Conservation (phyloP, 2,329 filamentous ascomycete genomes). For the Atkinsonella hypoxylon region DNA sequence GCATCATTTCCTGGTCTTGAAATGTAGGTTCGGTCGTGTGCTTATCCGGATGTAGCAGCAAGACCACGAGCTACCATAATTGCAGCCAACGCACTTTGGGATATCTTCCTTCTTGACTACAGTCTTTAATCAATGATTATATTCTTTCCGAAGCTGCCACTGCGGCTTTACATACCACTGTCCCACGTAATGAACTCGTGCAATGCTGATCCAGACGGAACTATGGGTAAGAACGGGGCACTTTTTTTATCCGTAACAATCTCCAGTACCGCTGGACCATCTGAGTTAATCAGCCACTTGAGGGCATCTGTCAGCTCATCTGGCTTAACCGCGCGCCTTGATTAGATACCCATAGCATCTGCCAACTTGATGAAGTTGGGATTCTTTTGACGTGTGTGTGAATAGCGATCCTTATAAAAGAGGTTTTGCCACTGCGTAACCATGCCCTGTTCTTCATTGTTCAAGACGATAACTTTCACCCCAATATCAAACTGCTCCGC, state of each 20-base stretch:
- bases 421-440: slow-evolving; percentile 97
- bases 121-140: too few relatives aligned
- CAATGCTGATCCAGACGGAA: slow-evolving; percentile 72
- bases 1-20: too few relatives aligned
- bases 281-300: slow-evolving; percentile 76
- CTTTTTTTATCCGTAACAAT: slow-evolving; percentile 76
- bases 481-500: slow-evolving; percentile 92
- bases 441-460: slow-evolving; percentile 98
- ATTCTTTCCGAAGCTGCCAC: too few relatives aligned
- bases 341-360: slow-evolving; percentile 80
- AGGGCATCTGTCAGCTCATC: slow-evolving; percentile 67
- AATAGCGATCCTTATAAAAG: slow-evolving; percentile 88
- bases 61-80: too few relatives aligned
- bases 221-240: slow-evolving; percentile 90
- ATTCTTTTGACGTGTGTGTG: slow-evolving; percentile 88
- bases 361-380: slow-evolving; percentile 88
- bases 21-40: too few relatives aligned
- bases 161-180: slow-evolving; percentile 16
- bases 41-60: too few relatives aligned
- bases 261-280: slow-evolving; percentile 85
- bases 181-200: slow-evolving; percentile 66
- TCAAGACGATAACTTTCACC: slow-evolving; percentile 85
- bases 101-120: too few relatives aligned
- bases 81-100: too few relatives aligned
- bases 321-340: slow-evolving; percentile 58